These are phyloP conservation scores for Castanea sativa DNA, from an alignment of 306 rosid species.

Conservation along the genomic window DNA sequence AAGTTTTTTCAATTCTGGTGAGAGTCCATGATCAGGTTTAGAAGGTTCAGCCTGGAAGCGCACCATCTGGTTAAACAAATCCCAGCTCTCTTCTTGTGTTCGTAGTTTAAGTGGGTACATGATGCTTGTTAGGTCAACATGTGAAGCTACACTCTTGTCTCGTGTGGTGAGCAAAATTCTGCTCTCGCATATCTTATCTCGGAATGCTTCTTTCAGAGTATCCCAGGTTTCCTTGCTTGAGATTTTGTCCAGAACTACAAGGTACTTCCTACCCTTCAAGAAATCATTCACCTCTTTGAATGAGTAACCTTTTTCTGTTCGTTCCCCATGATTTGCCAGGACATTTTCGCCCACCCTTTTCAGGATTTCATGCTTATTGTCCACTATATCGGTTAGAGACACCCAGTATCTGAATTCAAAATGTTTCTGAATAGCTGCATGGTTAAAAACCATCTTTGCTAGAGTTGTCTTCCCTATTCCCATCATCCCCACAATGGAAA, in stretches of 20 bases:
- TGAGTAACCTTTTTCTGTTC: neutral
- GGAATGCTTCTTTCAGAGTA: neutral
- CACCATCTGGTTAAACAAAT: conserved; percentile 24
- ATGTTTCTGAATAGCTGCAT: neutral
- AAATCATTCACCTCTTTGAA: neutral
- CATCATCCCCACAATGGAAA: conserved; percentile 37
- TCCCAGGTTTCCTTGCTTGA: neutral
- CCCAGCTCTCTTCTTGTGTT: conserved; percentile 33
- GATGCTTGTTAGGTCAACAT: neutral
- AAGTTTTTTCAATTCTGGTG: conserved; percentile 3
- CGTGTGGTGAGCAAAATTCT: conserved; percentile 36
- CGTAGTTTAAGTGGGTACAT: conserved; percentile 20
- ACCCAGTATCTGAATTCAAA: conserved; percentile 32
- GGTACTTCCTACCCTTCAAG: conserved; percentile 1
- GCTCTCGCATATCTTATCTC: neutral
- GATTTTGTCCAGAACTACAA: conserved; percentile 33
- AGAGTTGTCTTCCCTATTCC: conserved; percentile 49
- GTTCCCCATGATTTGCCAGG: conserved; percentile 8
- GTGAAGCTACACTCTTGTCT: conserved; percentile 7
- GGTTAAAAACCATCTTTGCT: conserved; percentile 29
- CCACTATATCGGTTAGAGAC: neutral
- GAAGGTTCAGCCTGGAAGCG: neutral
- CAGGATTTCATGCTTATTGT: too few relatives aligned
- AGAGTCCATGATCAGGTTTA: neutral
- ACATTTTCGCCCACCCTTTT: neutral